Evolutionary conservation across 108 stramenopile genomes (phyloP), one percentile per base, ranked within the genome.

Genomic region (Nitzschia inconspicua): DNA sequence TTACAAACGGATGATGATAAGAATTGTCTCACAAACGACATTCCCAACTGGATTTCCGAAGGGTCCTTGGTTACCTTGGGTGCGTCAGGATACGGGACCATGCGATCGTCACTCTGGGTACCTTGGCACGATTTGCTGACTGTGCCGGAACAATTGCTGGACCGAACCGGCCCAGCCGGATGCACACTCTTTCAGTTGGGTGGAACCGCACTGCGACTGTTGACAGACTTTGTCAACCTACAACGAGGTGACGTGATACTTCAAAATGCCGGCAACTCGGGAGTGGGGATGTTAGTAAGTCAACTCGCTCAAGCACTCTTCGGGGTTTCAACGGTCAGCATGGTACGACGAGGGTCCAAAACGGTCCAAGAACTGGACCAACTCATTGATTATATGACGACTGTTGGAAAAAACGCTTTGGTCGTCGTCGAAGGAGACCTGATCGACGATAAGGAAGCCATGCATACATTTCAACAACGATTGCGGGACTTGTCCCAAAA

Each of bases 211-310:
- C 53, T 66, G 10, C 53, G 66, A 41, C 42, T 82, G 69, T 44
- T 82, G 19, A 27, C 22, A 9, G 66, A 66, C 44, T 68, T 73
- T 61, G 64, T 54, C 3, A 1, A 40, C 8, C 30, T 42, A 18
- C 43, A 50, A 31, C 44, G 43, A 44, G 68, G 72, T 13, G 66
- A 58, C 23, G 48, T 71, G 25, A 58, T 68, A 26, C 19, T 81
- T 11, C 81, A 82, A 65, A 78, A 82, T 68, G 76, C 70, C n/a
- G 81, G 76, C 13, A 75, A 66, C 39, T 77, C 81, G 7, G 76
- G 60, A 9, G 81, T 78, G 0, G 81, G 76, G 5, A 49, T 66
- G 5, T 67, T 82, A 70, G 66, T 65, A 16, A 67, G 69, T 43
- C 76, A 82, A 42, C 27, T 82, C 13, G 63, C 73, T 13, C 11